Base-by-base conservation (phyloP, 2,329 filamentous ascomycete genomes). In the Phaeosphaeriaceae sp. region DNA sequence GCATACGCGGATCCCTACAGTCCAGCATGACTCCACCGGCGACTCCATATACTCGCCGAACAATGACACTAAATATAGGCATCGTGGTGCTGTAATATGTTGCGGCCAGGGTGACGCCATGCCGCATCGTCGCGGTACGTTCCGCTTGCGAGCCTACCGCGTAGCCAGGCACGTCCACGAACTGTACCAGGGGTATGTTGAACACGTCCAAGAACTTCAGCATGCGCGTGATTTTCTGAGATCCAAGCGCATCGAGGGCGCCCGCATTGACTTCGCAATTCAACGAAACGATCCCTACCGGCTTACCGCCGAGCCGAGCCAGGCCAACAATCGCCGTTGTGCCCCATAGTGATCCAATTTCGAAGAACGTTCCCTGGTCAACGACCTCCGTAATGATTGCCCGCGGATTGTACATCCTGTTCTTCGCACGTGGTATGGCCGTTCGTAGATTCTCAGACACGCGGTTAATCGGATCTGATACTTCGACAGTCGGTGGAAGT, bases 1-100 rank as follows among this genome's bases (percentile, higher is more conserved):
- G 82, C 79, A 85, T 84, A 27, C 84, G 78, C 0, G 87, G 87
- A 54, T 89, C 85, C 17, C 88, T 81, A 52, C 82, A 85, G 46
- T 87, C 86, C 0, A 88, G 76, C 86, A 89, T 89, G 17, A 89
- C 77, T 0, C 86, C 87, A 0, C 87, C 87, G 1, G 87, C 88
- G 1, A 89, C 87, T 3, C 87, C 88, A 64, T 86, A 89, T 1
- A 83, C 84, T 48, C 86, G 83, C 6, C 87, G 79, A 1, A 85
- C 84, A 4, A 89, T 80, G n/a, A 89, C 85, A 54, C 79, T 86
- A 76, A 89, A 89, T 2, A 90, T 81, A 0, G 87, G 86, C 53
- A 83, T 84, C 0, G 86, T 89, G 0, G 86, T 89, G 21, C 83
- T 83, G 69, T 85, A 88, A 69, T 89, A 89, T 0, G 86, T 81